Percentiles rank a stretch among this genome's conserved stretches.
Conservation (phyloP, 2,329 filamentous ascomycete species). For the Atkinsonella texensis region DNA sequence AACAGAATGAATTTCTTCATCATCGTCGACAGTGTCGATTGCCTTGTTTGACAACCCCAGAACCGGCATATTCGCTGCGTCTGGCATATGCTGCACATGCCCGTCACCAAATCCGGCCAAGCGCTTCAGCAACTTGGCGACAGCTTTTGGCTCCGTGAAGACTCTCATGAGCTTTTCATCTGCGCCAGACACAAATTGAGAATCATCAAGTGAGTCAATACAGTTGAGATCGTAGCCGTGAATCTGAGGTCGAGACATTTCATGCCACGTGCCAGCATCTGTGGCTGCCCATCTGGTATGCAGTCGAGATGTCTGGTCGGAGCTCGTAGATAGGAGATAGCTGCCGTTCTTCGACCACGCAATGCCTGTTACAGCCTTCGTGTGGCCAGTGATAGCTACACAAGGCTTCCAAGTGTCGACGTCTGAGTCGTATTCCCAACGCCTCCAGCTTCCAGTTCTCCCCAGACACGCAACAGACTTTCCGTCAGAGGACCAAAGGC, state of each 20-base stretch:
- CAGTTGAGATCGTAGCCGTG: conserved; percentile 98
- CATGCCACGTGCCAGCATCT: conserved; percentile 62
- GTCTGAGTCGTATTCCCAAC: conserved; percentile 56
- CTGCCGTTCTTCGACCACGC: conserved; percentile 73
- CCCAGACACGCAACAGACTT: conserved; percentile 68
- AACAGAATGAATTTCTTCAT: conserved; percentile 30
- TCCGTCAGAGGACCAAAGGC: conserved; percentile 77
- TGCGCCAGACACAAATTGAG: conserved; percentile 83
- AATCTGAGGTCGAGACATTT: conserved; percentile 90
- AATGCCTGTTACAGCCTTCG: conserved; percentile 66
- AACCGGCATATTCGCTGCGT: conserved; percentile 89
- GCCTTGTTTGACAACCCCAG: conserved; percentile 95
- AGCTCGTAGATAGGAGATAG: conserved; percentile 79
- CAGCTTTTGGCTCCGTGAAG: conserved; percentile 77
- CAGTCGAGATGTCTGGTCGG: conserved; percentile 85
- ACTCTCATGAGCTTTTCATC: conserved; percentile 98
- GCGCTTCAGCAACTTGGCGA: conserved; percentile 59
- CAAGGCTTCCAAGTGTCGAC: conserved; percentile 64
- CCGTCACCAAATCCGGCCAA: conserved; percentile 48
- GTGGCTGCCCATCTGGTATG: conserved; percentile 63
- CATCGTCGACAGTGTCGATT: conserved; percentile 46
- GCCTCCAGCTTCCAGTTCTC: conserved; percentile 84
- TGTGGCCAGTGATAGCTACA: conserved; percentile 73
- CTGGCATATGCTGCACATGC: conserved; percentile 47
- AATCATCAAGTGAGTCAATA: conserved; percentile 60